phyloP scores from a whole-genome alignment of 345 rosid species.

The Ceriops zippeliana region DNA sequence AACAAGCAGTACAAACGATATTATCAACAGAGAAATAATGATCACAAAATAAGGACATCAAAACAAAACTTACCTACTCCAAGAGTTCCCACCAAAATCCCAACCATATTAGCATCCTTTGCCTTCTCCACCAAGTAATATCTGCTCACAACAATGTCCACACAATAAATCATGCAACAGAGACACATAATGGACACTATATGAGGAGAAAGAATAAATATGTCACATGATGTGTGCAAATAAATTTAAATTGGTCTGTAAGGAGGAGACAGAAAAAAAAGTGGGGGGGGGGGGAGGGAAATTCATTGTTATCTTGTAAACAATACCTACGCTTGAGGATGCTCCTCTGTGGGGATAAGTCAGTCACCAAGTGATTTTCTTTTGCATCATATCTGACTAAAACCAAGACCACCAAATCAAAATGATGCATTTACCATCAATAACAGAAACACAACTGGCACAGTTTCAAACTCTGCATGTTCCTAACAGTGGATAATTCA shows the following conservation, averaged over 20 bases:
- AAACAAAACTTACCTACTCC: slow-evolving; percentile 68
- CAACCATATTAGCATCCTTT: slow-evolving; percentile 87
- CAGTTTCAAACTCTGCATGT: neutral
- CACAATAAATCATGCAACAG: slow-evolving; percentile 4
- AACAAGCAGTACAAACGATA: neutral
- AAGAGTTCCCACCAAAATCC: slow-evolving; percentile 93
- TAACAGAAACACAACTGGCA: slow-evolving; percentile 2
- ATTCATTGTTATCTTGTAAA: slow-evolving; percentile 2
- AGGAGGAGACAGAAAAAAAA: neutral
- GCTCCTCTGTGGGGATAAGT: slow-evolving; percentile 66
- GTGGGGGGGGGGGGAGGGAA: neutral
- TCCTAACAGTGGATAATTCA: neutral
- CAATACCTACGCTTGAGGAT: slow-evolving; percentile 81
- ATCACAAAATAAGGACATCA: neutral
- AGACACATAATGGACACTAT: neutral
- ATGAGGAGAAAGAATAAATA: neutral
- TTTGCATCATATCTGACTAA: slow-evolving; percentile 89
- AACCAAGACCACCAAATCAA: slow-evolving; percentile 28
- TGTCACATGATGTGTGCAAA: neutral
- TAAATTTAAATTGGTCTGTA: neutral
- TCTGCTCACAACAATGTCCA: slow-evolving; percentile 40
- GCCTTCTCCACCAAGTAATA: slow-evolving; percentile 95
- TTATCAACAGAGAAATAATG: neutral
- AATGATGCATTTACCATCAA: neutral
- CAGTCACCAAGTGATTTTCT: slow-evolving; percentile 58